A percentile compares a stretch with the other conserved stretches of the same genome.
Conservation (phyloP, 75 land plant genomes). For the Isoetes taiwanensis region DNA sequence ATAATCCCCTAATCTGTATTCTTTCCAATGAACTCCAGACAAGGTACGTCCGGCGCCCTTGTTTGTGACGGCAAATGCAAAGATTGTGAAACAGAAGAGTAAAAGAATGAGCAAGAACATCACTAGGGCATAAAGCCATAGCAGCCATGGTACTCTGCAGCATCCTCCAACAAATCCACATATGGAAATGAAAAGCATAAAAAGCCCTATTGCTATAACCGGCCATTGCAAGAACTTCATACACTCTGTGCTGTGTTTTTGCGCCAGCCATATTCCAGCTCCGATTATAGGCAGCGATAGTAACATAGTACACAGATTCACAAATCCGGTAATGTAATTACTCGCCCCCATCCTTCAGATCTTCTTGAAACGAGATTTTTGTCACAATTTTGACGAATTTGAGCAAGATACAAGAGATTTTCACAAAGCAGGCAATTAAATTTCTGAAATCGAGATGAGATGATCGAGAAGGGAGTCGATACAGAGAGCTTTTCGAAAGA, state of each 20-base stretch:
- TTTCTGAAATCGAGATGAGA: too few species aligned
- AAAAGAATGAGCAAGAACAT: conserved; percentile 37
- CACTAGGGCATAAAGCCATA: conserved; percentile 44
- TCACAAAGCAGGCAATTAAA: too few species aligned
- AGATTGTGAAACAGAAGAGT: conserved; percentile 35
- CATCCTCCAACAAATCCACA: conserved; percentile 52
- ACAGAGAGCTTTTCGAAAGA: too few species aligned
- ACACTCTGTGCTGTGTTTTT: conserved; percentile 40
- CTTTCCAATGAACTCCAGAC: conserved; percentile 32
- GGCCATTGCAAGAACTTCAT: conserved; percentile 51
- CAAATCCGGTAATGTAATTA: conserved; percentile 50
- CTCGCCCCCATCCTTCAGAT: too few species aligned
- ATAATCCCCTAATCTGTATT: conserved; percentile 43
- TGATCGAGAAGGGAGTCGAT: too few species aligned
- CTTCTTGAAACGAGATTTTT: too few species aligned
- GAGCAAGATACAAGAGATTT: too few species aligned
- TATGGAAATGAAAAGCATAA: conserved; percentile 42
- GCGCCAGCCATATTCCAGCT: conserved; percentile 59
- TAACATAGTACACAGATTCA: conserved; percentile 71
- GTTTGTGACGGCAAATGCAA: conserved; percentile 50
- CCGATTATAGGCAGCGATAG: conserved; percentile 60
- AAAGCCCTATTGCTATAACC: conserved; percentile 38
- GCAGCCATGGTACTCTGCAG: conserved; percentile 40
- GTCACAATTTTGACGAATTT: too few species aligned
- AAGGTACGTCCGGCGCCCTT: conserved; percentile 38